Conservation (phyloP, 2,329 filamentous ascomycete genomes). For the Colletotrichum sublineola region DNA sequence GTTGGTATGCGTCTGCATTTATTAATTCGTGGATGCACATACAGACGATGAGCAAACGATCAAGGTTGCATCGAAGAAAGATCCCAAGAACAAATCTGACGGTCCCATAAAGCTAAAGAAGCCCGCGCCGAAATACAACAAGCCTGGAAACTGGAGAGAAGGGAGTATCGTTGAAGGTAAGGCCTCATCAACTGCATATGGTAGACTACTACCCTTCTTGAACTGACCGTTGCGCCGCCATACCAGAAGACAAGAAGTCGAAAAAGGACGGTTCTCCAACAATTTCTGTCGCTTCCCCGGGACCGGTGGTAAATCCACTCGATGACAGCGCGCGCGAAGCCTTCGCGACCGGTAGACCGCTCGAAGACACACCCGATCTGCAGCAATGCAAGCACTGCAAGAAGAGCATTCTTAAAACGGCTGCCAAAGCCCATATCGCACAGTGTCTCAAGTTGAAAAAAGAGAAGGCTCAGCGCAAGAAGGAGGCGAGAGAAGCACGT, state of each 20-base stretch:
- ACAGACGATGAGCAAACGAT: conserved; percentile 70
- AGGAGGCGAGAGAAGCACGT: conserved; percentile 78
- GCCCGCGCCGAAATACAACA: conserved; percentile 70
- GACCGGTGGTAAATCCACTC: conserved; percentile 74
- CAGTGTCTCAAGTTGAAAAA: conserved; percentile 88
- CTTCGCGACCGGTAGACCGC: conserved; percentile 84
- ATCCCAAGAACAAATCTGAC: conserved; percentile 57
- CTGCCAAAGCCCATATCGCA: conserved; percentile 83
- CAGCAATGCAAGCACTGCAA: conserved; percentile 96
- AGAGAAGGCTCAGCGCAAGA: conserved; percentile 82
- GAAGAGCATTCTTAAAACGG: conserved; percentile 83
- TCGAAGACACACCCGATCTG: conserved; percentile 83
- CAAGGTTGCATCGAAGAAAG: conserved; percentile 72
- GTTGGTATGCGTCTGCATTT: no score
- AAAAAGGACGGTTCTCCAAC: conserved; percentile 58
- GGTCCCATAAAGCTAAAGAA: conserved; percentile 74
- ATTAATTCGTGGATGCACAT: conserved; percentile 12
- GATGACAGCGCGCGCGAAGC: conserved; percentile 82
- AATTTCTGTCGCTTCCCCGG: conserved; percentile 60
- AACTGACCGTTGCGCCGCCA: conserved; percentile 8
- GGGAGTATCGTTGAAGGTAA: conserved; percentile 73
- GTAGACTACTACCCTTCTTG: background rate
- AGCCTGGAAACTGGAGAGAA: conserved; percentile 80
- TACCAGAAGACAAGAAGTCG: conserved; percentile 67
- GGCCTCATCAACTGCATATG: background rate